Conservation (phyloP, 176 grass and related monocot species). For the Juncus effusus region DNA sequence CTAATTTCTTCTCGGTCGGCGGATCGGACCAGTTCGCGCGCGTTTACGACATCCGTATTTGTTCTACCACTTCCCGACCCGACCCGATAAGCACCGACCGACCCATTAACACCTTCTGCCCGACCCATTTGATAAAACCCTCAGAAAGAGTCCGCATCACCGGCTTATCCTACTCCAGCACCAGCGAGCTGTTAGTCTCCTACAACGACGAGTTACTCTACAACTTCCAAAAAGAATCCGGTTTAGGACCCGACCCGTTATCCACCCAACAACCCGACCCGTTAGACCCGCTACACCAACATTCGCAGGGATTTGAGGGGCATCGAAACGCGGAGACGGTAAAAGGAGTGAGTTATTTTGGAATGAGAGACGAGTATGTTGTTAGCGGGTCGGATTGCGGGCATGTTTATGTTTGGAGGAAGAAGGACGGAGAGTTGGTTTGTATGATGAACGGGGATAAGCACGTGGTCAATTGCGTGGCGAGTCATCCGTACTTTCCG, state of each 20-base stretch:
- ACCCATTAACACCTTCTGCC: constrained; percentile 63
- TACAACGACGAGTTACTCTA: constrained; percentile 83
- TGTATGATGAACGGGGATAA: constrained; percentile 71
- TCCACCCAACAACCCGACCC: constrained; percentile 20
- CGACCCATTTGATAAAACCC: constrained; percentile 48
- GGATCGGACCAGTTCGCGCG: constrained; percentile 71
- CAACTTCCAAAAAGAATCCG: constrained; percentile 59
- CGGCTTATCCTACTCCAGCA: constrained; percentile 60
- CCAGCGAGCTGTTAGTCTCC: constrained; percentile 69
- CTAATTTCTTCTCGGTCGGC: constrained; percentile 60
- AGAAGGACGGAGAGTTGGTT: constrained; percentile 63
- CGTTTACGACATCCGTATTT: constrained; percentile 71
- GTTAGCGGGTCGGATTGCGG: constrained; percentile 80
- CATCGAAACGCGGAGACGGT: constrained; percentile 74
- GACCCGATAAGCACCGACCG: constrained; percentile 40
- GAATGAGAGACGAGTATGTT: constrained; percentile 75
- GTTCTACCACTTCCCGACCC: neutral
- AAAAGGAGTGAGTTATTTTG: constrained; percentile 85
- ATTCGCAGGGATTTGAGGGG: constrained; percentile 51
- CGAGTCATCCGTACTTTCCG: constrained; percentile 61
- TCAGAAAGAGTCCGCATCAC: constrained; percentile 48
- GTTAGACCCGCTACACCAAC: constrained; percentile 33
- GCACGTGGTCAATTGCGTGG: constrained; percentile 61
- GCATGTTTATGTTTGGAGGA: constrained; percentile 81
- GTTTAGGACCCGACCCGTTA: constrained; percentile 48